These are phyloP conservation scores for Pyrus pyrifolia DNA, from an alignment of 306 rosid genomes.

Conservation along the genomic window DNA sequence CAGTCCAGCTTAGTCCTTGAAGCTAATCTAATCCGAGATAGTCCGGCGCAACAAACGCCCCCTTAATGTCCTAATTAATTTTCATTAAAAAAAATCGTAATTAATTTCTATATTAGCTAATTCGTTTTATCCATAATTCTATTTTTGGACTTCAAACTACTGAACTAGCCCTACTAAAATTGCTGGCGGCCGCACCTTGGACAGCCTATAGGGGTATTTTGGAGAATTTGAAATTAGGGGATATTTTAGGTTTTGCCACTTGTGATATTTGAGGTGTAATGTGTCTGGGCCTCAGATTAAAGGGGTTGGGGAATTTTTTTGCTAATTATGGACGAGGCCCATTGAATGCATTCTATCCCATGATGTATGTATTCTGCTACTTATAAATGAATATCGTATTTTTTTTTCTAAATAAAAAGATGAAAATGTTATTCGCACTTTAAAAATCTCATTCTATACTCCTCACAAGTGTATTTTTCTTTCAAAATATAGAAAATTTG, in stretches of 20 bases:
- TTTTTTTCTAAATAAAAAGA: too few relatives aligned
- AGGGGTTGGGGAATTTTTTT: neutral
- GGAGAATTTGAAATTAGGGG: neutral
- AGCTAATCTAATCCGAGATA: too few relatives aligned
- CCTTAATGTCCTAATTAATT: neutral
- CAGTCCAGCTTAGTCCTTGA: too few relatives aligned
- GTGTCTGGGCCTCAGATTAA: neutral
- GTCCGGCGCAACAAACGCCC: too few relatives aligned
- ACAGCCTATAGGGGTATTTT: neutral
- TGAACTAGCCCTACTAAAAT: neutral
- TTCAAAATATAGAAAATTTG: too few relatives aligned
- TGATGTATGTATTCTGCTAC: too few relatives aligned
- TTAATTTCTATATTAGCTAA: neutral
- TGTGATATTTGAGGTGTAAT: neutral
- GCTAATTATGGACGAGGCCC: conserved; percentile 12
- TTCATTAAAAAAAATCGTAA: too few relatives aligned
- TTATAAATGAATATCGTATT: too few relatives aligned
- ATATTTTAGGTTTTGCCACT: neutral
- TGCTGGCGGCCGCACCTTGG: neutral
- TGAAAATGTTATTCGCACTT: too few relatives aligned
- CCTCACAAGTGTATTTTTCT: too few relatives aligned
- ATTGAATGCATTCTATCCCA: too few relatives aligned
- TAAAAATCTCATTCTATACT: too few relatives aligned
- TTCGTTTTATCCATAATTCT: neutral
- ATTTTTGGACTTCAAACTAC: neutral